phyloP scores from a whole-genome alignment of 768 basidiomycete genomes.

The Hericium coralloides region DNA sequence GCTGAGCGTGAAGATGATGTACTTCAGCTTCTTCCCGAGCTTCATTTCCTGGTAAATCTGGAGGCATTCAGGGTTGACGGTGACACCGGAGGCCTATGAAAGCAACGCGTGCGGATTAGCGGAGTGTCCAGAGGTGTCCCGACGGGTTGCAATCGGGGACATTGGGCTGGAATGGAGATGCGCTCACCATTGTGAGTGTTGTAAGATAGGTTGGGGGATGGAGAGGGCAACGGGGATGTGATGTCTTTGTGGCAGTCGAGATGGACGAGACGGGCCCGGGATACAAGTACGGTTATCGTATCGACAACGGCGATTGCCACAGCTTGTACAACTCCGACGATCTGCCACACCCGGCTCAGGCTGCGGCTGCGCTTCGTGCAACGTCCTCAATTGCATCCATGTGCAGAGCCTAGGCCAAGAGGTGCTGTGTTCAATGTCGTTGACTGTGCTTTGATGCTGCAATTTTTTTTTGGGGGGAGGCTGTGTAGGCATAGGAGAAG shows the following conservation, averaged over 20 bases:
- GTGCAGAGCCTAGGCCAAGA: no score
- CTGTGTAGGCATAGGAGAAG: no score
- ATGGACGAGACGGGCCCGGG: background rate
- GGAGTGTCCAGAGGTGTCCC: background rate
- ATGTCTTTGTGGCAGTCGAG: background rate
- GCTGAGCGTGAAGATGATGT: slow-evolving; percentile 74
- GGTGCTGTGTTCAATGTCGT: no score
- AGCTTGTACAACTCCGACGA: slow-evolving; percentile 14
- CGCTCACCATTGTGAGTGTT: background rate
- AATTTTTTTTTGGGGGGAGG: no score
- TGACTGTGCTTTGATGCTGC: no score
- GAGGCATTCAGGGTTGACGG: slow-evolving; percentile 49
- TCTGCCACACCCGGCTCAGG: slow-evolving; percentile 1
- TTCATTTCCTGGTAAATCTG: slow-evolving; percentile 60
- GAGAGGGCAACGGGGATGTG: background rate
- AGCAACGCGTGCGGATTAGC: background rate
- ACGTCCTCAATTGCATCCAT: background rate
- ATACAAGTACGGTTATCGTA: slow-evolving; percentile 14
- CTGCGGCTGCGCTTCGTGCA: background rate
- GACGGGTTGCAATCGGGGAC: background rate
- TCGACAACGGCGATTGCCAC: slow-evolving; percentile 23
- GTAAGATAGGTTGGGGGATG: background rate
- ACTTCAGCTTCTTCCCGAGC: slow-evolving; percentile 68
- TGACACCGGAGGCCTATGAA: slow-evolving; percentile 57
- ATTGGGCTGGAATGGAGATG: background rate